Evolutionary conservation across 2,329 filamentous ascomycete species (phyloP).

Genomic region (Aspergillus neotritici): DNA sequence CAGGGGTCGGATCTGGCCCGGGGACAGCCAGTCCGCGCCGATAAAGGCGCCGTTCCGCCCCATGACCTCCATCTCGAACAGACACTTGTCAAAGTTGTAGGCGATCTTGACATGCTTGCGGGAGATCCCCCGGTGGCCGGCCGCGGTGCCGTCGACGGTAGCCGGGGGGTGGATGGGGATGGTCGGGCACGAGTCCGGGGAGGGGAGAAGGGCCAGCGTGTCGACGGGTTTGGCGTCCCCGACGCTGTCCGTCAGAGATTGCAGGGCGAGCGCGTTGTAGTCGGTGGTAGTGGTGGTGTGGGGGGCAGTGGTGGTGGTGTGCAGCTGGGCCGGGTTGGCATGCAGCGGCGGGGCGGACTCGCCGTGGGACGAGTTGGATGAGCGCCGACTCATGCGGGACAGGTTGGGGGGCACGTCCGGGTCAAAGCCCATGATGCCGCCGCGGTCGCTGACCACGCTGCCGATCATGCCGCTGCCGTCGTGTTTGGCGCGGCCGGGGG

Average conservation of each 20-base stretch:
- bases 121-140: slow-evolving; percentile 55
- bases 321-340: slow-evolving; percentile 34
- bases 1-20: slow-evolving; percentile 45
- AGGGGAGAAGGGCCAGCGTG: slow-evolving; percentile 44
- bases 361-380: slow-evolving; percentile 46
- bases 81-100: slow-evolving; percentile 53
- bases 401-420: slow-evolving; percentile 38
- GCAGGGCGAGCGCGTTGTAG: slow-evolving; percentile 44
- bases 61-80: slow-evolving; percentile 55
- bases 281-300: slow-evolving; percentile 24
- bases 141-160: slow-evolving; percentile 41
- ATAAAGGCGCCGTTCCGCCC: slow-evolving; percentile 56
- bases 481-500: slow-evolving; percentile 41
- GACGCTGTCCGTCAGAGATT: slow-evolving; percentile 35
- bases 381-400: slow-evolving; percentile 42
- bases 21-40: slow-evolving; percentile 46
- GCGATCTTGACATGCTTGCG: slow-evolving; percentile 57
- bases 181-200: slow-evolving; percentile 50
- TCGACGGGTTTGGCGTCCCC: slow-evolving; percentile 41
- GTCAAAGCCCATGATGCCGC: slow-evolving; percentile 50
- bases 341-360: slow-evolving; percentile 31
- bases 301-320: slow-evolving; percentile 20
- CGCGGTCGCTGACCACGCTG: slow-evolving; percentile 51
- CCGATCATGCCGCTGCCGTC: slow-evolving; percentile 43
- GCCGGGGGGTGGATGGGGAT: slow-evolving; percentile 56